Evolutionary conservation across 257 asterid species (phyloP).

Genomic region (Gentiana macrophylla): DNA sequence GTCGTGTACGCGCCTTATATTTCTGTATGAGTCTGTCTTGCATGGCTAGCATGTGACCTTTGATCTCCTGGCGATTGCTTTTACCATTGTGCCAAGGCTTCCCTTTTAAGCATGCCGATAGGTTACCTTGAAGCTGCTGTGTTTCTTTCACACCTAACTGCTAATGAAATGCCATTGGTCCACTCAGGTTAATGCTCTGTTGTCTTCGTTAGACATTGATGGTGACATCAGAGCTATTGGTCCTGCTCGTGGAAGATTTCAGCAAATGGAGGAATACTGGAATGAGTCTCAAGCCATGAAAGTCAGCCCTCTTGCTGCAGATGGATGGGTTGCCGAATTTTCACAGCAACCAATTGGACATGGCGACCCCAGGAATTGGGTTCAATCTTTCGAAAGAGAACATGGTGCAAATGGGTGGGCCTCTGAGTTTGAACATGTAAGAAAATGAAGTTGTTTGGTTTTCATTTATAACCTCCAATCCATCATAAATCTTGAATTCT

Average conservation of each 20-base stretch:
- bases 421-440: constrained; percentile 93
- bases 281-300: constrained; percentile 77
- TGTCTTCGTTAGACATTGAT: constrained; percentile 85
- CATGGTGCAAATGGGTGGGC: constrained; percentile 96
- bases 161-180: neutral
- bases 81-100: too few species aligned
- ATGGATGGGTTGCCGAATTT: constrained; percentile 88
- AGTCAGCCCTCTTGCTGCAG: constrained; percentile 47
- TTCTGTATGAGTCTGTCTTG: too few species aligned
- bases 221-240: constrained; percentile 62
- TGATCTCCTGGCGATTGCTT: too few species aligned
- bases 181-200: constrained; percentile 83
- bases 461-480: constrained; percentile 2
- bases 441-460: constrained; percentile 18
- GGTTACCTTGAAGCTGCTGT: too few species aligned
- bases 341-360: constrained; percentile 41
- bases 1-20: too few species aligned
- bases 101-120: too few species aligned
- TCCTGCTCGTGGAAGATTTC: constrained; percentile 59
- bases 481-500: neutral
- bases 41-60: too few species aligned
- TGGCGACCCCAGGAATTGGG: constrained; percentile 77
- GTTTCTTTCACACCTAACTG: too few species aligned
- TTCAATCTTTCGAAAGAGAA: constrained; percentile 79
- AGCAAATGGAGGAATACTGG: constrained; percentile 91